Percentiles rank a stretch among this genome's conserved stretches.
Conservation (phyloP, 805 yeast species). For the Candida coleopterorum region DNA sequence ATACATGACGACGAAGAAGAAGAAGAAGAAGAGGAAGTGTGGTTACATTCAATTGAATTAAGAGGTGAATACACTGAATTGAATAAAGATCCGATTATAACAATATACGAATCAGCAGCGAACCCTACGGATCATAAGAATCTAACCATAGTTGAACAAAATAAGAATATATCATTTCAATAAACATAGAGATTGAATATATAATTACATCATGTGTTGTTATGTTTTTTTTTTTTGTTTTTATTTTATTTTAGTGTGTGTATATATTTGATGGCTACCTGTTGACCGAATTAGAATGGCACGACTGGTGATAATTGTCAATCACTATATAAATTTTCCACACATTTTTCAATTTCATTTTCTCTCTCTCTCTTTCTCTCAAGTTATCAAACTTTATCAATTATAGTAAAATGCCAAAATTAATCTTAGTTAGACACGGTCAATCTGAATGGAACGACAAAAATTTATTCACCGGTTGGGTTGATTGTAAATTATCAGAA, state of each 20-base stretch:
- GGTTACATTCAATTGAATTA: slow-evolving; percentile 66
- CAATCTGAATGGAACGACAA: slow-evolving; percentile 99
- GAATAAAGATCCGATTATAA: slow-evolving; percentile 62
- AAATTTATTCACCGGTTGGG: slow-evolving; percentile 99
- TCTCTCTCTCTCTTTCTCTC: not conserved
- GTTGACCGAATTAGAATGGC: slow-evolving; percentile 2
- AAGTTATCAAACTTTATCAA: no score
- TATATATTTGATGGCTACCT: slow-evolving; percentile 1
- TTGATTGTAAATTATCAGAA: slow-evolving; percentile 81
- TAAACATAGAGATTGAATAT: not conserved
- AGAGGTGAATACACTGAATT: slow-evolving; percentile 66
- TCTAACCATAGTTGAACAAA: slow-evolving; percentile 2
- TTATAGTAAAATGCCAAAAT: slow-evolving; percentile 43
- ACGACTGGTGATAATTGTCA: slow-evolving; percentile 5
- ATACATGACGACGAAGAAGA: slow-evolving; percentile 52
- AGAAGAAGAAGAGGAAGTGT: slow-evolving; percentile 46
- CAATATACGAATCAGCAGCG: slow-evolving; percentile 86
- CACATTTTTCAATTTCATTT: not conserved
- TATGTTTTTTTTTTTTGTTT: no score
- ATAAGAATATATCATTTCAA: slow-evolving; percentile 6
- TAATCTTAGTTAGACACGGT: slow-evolving; percentile 96
- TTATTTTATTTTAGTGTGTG: not conserved
- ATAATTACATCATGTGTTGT: not conserved
- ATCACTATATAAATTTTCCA: not conserved
- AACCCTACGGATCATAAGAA: slow-evolving; percentile 81